phyloP scores from a whole-genome alignment of 2,329 filamentous ascomycete genomes.

The Diaporthe citri region DNA sequence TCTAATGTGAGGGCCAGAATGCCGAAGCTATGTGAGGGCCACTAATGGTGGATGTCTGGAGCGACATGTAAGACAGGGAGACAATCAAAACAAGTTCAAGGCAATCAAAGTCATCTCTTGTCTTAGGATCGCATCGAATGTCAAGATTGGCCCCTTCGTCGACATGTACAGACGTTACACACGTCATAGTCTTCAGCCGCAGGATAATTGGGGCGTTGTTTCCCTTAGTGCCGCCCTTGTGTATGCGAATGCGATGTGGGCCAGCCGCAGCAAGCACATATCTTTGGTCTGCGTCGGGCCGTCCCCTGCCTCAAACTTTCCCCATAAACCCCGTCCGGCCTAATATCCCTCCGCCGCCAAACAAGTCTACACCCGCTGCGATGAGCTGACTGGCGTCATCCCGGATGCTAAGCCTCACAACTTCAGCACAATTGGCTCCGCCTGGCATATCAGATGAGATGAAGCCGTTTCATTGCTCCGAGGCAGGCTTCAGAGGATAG shows the following conservation, averaged over 20 bases:
- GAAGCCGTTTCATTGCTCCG: slow-evolving; percentile 29
- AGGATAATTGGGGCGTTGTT: neutral
- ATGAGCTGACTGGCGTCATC: slow-evolving; percentile 14
- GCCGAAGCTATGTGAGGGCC: no score
- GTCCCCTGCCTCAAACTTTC: neutral
- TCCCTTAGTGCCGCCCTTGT: neutral
- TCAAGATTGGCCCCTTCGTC: neutral
- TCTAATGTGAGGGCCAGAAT: no score
- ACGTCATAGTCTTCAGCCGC: slow-evolving; percentile 3
- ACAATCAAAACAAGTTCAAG: neutral
- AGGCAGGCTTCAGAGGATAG: neutral
- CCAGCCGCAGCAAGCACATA: neutral
- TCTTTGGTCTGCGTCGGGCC: neutral
- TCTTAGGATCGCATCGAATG: neutral
- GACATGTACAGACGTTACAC: neutral
- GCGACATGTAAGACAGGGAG: no score
- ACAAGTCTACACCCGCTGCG: neutral
- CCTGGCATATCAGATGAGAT: slow-evolving; percentile 12
- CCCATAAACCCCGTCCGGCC: slow-evolving; percentile 16
- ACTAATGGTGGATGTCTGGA: no score
- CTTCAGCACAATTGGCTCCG: neutral
- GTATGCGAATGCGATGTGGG: slow-evolving; percentile 8
- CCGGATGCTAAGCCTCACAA: neutral
- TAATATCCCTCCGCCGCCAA: slow-evolving; percentile 27
- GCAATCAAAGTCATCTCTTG: neutral